Evolutionary conservation across 371 early-diverging fungal genomes (phyloP), one percentile per base, ranked within the genome.

Genomic region (Mortierella sp.): DNA sequence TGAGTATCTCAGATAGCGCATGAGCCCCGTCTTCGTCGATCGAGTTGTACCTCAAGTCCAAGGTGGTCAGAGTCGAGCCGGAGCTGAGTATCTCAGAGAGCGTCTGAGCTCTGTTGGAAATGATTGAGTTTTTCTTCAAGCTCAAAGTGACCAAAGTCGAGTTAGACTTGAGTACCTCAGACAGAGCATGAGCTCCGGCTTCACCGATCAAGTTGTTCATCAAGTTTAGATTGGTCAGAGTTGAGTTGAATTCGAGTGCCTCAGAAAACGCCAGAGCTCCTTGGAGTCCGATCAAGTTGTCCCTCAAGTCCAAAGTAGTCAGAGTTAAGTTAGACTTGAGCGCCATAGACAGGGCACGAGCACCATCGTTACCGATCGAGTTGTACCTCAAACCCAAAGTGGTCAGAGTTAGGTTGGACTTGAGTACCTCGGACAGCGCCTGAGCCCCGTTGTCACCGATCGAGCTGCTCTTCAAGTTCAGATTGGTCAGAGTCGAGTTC

Each of bases 401-500:
- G 25, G 25, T 53, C 21, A 53, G 64, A 56, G 47, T 55, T 11
- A 55, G 55, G 56, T 64, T 64, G 28, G 55, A 55, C 55, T 64
- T 64, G 57, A 56, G 64, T 64, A 55, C 56, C 29, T 56, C 56
- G 11, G 64, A 0, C 4, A 64, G 64, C 4, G 56, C 64, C 7
- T 46, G 9, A n/a, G 56, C 47, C 28, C 64, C 64, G 19, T 26
- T 44, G 12, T 46, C 47, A 37, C 64, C 64, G 19, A 64, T 55
- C 18, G 45, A 28, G 56, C 28, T 62, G 14, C 21, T 21, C 21
- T 37, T 14, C 15, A 62, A 18, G 16, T 60, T 28, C 26, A 60
- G 18, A 60, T 47, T 60, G n/a, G 60, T 60, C 15, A 60, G 26
- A 48, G 50, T 60, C 5, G 60, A 48, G 48, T 50, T 60, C 7